Base-by-base conservation (phyloP, 208 protist species). In the Strigomonas culicis region DNA sequence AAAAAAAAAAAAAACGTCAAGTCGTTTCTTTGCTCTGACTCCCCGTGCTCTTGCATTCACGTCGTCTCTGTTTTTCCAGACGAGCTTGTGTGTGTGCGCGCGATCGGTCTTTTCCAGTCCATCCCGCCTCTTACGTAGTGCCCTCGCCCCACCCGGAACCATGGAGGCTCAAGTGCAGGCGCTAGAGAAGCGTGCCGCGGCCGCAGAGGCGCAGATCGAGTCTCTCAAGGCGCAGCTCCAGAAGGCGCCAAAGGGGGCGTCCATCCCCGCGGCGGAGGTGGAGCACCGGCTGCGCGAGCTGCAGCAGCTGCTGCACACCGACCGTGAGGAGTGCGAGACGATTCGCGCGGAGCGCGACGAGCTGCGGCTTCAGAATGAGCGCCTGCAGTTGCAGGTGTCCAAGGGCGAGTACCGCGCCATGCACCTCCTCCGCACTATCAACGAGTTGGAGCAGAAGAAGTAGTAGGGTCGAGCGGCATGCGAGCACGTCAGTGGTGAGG, bases 361-460 rank as follows among this genome's bases (percentile, higher is more conserved):
- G 65, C 56, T 95, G 30, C 65, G 70, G 53, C 82, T 86, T 62
- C 84, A 95, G 63, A 95, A 95, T 56, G 77, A 75, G 43, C 76
- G 84, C 17, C 80, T 95, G 34, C 66, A 72, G 19, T 41, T 50
- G 53, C 84, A 89, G 64, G 71, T 92, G 4, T 34, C 36, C 39
- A 95, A 92, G 67, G 71, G 80, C 25, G 86, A 90, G 68, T 95
- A 95, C 72, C 83, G 89, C 53, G 71, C 84, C n/a, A 79, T 90
- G 72, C 89, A 95, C 70, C 80, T 95, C n/a, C 66, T 95, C 25
- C 72, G 80, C 50, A 95, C 81, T 19, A 89, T 95, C 52, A 68
- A 83, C 27, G 83, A 91, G 56, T 73, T 92, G 10, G 86, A 90
- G 59, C 17, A 13, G 60, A 61, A 63, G 4, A 64, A 66, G 49